These are phyloP conservation scores for Hypoxylon sp. DNA, from an alignment of 2,329 filamentous ascomycete species.

Conservation along the genomic window DNA sequence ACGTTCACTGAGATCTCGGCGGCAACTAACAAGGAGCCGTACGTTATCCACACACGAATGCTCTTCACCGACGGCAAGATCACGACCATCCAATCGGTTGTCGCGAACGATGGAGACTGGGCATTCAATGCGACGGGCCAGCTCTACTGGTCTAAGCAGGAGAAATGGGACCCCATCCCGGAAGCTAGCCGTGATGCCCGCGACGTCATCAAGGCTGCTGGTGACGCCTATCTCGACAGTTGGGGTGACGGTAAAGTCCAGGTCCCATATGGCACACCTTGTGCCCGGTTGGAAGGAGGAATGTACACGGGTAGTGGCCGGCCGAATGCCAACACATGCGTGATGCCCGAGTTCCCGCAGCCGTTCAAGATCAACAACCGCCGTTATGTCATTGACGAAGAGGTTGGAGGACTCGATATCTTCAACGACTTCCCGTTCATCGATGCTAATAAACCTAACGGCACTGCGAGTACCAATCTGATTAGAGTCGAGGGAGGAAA, in stretches of 20 bases:
- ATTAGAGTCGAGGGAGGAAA: constrained; percentile 51
- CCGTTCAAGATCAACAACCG: constrained; percentile 49
- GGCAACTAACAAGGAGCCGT: constrained; percentile 53
- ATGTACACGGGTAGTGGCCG: constrained; percentile 46
- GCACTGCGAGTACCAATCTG: constrained; percentile 52
- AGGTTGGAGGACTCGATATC: constrained; percentile 51
- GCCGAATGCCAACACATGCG: constrained; percentile 49
- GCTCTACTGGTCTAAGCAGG: constrained; percentile 50
- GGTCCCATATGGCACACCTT: constrained; percentile 53
- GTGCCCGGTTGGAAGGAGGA: constrained; percentile 53
- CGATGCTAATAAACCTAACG: constrained; percentile 46
- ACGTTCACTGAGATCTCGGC: constrained; percentile 60
- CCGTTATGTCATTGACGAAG: constrained; percentile 54
- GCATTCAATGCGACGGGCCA: constrained; percentile 53
- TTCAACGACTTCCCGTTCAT: constrained; percentile 54
- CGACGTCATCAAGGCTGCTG: constrained; percentile 52
- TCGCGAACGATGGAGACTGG: constrained; percentile 53
- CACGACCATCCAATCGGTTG: constrained; percentile 51
- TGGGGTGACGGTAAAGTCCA: constrained; percentile 49
- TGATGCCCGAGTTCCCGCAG: constrained; percentile 51
- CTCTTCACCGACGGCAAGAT: constrained; percentile 49
- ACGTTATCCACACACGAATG: constrained; percentile 55
- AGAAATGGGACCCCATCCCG: constrained; percentile 53
- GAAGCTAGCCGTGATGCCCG: constrained; percentile 48
- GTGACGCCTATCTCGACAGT: constrained; percentile 52